phyloP scores from a whole-genome alignment of 2,329 filamentous ascomycete species.

The Shiraia sp. region DNA sequence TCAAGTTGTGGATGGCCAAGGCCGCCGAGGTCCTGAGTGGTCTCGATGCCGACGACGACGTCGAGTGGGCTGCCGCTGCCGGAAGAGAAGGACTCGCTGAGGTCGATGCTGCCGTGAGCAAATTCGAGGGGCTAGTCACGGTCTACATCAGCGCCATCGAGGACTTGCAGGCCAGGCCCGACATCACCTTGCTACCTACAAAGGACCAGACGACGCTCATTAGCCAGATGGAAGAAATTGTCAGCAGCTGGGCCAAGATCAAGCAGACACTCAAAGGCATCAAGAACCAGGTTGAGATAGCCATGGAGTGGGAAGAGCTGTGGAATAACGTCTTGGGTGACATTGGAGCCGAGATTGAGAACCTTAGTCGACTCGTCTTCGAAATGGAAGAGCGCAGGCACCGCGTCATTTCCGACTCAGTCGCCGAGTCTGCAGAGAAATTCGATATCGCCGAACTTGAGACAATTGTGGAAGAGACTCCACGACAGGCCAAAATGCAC shows the following conservation, averaged over 20 bases:
- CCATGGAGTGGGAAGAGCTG: constrained; percentile 98
- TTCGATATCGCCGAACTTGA: constrained; percentile 87
- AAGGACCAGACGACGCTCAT: constrained; percentile 77
- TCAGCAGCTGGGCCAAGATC: constrained; percentile 83
- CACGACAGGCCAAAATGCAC: constrained; percentile 58
- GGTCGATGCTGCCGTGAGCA: constrained; percentile 70
- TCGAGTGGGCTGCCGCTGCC: constrained; percentile 92
- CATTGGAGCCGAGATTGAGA: constrained; percentile 86
- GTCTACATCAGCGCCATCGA: constrained; percentile 96
- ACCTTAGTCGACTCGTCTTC: constrained; percentile 79
- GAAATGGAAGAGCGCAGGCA: constrained; percentile 98
- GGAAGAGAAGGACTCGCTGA: constrained; percentile 78
- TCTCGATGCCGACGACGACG: constrained; percentile 92
- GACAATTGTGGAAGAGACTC: constrained; percentile 88
- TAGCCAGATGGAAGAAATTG: constrained; percentile 84
- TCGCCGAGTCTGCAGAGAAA: constrained; percentile 66
- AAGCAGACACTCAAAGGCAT: constrained; percentile 75
- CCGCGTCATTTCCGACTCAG: constrained; percentile 62
- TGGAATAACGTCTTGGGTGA: constrained; percentile 94
- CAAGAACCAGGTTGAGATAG: constrained; percentile 90
- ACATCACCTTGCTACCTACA: constrained; percentile 72
- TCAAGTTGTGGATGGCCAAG: constrained; percentile 90
- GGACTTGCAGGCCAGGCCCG: constrained; percentile 76
- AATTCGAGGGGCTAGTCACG: constrained; percentile 87
- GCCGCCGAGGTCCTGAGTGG: constrained; percentile 86